These are phyloP conservation scores for Protomyces arabidopsidicola DNA, from an alignment of 1,139 yeast species.

Conservation along the genomic window DNA sequence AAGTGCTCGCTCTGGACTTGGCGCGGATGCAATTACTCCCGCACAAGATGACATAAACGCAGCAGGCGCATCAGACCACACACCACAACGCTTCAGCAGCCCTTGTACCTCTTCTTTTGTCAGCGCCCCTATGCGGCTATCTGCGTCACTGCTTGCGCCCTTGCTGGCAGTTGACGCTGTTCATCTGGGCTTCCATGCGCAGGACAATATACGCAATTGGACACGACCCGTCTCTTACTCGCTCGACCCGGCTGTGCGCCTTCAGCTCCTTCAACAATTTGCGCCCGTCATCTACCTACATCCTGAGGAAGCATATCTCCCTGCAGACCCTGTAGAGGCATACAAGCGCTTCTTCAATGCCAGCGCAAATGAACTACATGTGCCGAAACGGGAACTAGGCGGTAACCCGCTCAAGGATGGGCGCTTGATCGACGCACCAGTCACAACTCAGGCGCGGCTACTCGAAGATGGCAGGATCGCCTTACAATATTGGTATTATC, in stretches of 20 bases:
- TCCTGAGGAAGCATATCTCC: slow-evolving; percentile 22
- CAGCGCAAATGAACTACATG: slow-evolving; percentile 19
- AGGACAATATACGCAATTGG: slow-evolving; percentile 9
- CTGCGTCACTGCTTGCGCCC: background rate
- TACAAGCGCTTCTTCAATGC: slow-evolving; percentile 5
- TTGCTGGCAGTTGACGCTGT: background rate
- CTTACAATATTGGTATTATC: slow-evolving; percentile 25
- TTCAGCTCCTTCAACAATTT: slow-evolving; percentile 1
- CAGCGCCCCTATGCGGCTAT: background rate
- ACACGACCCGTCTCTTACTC: slow-evolving; percentile 13
- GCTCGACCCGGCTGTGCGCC: background rate
- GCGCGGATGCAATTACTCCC: background rate
- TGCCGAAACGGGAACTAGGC: slow-evolving; percentile 3
- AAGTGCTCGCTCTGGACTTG: too few species aligned
- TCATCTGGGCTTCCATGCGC: background rate
- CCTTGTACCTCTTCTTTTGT: background rate
- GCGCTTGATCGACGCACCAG: slow-evolving; percentile 21
- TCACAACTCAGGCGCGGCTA: slow-evolving; percentile 21
- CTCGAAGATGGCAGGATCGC: slow-evolving; percentile 22
- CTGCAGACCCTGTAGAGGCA: slow-evolving; percentile 11
- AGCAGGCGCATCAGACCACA: background rate
- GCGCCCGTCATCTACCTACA: slow-evolving; percentile 20
- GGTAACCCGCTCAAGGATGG: slow-evolving; percentile 4
- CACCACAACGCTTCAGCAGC: background rate
- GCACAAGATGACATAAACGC: background rate